These are phyloP conservation scores for Leccinum pachyderme DNA, from an alignment of 1,284 basidiomycete species.

Conservation along the genomic window DNA sequence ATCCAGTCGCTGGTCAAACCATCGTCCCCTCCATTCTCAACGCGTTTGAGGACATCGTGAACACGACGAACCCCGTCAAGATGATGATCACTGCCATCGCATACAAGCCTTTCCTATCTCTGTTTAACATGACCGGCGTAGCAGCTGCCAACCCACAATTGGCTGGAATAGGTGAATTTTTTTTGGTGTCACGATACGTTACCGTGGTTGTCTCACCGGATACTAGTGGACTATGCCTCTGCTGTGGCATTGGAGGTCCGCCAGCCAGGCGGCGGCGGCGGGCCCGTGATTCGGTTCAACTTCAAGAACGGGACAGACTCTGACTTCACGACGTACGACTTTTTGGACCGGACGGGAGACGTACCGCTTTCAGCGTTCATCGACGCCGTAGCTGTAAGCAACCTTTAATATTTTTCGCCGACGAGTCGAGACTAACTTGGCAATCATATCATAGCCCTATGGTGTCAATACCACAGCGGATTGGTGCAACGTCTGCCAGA, in stretches of 20 bases:
- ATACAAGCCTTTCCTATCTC: constrained; percentile 82
- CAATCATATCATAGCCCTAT: constrained; percentile 36
- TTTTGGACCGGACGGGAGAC: constrained; percentile 61
- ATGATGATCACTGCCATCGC: constrained; percentile 64
- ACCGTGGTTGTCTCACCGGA: not conserved
- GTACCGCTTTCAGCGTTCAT: constrained; percentile 58
- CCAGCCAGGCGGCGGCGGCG: constrained; percentile 40
- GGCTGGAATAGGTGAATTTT: constrained; percentile 57
- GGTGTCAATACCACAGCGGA: constrained; percentile 51
- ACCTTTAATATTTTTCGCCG: not conserved
- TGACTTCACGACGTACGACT: constrained; percentile 55
- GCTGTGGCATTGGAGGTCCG: constrained; percentile 71
- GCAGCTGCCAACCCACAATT: constrained; percentile 52
- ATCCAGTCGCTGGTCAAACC: constrained; percentile 66
- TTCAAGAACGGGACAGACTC: constrained; percentile 76
- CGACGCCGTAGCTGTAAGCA: constrained; percentile 45
- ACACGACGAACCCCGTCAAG: constrained; percentile 60
- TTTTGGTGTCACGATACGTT: constrained; percentile 6
- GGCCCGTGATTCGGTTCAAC: constrained; percentile 64
- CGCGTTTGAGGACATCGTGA: constrained; percentile 59
- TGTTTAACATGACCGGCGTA: constrained; percentile 75
- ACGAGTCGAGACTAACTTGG: constrained; percentile 2
- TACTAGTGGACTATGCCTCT: constrained; percentile 69
- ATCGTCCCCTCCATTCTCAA: constrained; percentile 62
- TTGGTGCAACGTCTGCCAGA: constrained; percentile 61